Conservation (phyloP, 768 basidiomycete species). For the Naganishia antarctica region DNA sequence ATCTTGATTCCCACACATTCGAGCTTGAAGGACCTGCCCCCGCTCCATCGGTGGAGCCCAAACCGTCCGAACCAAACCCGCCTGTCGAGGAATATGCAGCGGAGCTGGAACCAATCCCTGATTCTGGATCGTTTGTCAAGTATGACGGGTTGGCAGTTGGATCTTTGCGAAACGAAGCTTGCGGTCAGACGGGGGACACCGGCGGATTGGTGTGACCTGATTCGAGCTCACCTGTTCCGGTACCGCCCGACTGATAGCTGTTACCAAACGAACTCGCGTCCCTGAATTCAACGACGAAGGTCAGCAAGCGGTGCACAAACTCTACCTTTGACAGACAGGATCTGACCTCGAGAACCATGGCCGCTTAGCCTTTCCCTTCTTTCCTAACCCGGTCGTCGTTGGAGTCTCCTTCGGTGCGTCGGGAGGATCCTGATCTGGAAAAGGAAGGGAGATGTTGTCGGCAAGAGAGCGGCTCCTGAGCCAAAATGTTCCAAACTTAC, state of each 20-base stretch:
- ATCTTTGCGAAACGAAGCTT: not conserved
- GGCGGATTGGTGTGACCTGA: not conserved
- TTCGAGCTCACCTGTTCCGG: constrained; percentile 33
- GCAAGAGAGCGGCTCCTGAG: not conserved
- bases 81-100: not conserved
- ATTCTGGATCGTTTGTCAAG: constrained; percentile 47
- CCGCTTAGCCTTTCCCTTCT: constrained; percentile 46
- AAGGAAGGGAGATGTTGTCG: not conserved
- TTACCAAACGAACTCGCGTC: constrained; percentile 46
- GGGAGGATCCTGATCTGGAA: constrained; percentile 47
- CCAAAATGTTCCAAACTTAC: constrained; percentile 32
- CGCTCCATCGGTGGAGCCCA: not conserved
- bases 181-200: not conserved
- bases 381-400: constrained; percentile 33
- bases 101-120: constrained; percentile 37
- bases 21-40: constrained; percentile 28
- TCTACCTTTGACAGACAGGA: too few species aligned
- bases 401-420: constrained; percentile 42
- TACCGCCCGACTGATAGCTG: constrained; percentile 68
- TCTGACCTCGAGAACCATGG: constrained; percentile 58
- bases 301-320: not conserved
- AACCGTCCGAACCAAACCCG: constrained; percentile 4
- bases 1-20: constrained; percentile 68
- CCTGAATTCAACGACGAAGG: constrained; percentile 21
- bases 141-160: constrained; percentile 17